Percentiles rank a stretch among this genome's conserved stretches.
phyloP scores from a whole-genome alignment of 495 filamentous ascomycete genomes.

The Aspergillus steynii region DNA sequence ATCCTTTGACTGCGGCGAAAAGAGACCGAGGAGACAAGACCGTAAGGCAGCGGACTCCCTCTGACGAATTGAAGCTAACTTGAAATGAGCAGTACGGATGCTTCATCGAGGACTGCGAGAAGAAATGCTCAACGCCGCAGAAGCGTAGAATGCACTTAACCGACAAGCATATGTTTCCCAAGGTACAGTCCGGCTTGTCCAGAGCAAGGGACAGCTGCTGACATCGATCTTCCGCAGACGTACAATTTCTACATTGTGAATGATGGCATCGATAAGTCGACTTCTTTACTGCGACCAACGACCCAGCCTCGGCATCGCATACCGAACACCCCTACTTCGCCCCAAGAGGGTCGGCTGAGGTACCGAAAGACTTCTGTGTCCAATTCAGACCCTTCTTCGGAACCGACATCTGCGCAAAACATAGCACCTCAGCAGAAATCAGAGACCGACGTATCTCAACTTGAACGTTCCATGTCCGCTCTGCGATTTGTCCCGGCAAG shows the following conservation, averaged over 20 bases:
- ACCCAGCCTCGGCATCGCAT: constrained; percentile 49
- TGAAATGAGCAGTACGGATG: constrained; percentile 66
- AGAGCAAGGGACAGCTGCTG: constrained; percentile 1
- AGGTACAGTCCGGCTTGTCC: constrained; percentile 35
- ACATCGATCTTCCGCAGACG: constrained; percentile 41
- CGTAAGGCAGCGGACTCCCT: constrained; percentile 42
- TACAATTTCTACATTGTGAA: constrained; percentile 91
- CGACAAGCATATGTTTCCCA: constrained; percentile 93
- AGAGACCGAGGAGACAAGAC: constrained; percentile 83
- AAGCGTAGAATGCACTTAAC: constrained; percentile 86
- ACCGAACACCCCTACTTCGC: constrained; percentile 46
- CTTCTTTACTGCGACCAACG: constrained; percentile 65
- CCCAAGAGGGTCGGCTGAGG: constrained; percentile 40
- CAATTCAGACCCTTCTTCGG: constrained; percentile 17
- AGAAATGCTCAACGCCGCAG: constrained; percentile 77
- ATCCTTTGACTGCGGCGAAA: constrained; percentile 69
- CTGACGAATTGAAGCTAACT: not conserved
- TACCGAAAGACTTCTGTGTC: constrained; percentile 39
- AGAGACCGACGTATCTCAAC: constrained; percentile 66
- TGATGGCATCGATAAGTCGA: constrained; percentile 81
- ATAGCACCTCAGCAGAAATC: constrained; percentile 16
- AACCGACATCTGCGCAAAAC: constrained; percentile 2
- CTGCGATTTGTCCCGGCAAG: constrained; percentile 80
- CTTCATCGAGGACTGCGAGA: constrained; percentile 85
- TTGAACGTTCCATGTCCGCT: constrained; percentile 79